These are phyloP conservation scores for Tephrocybe sp. DNA, from an alignment of 768 basidiomycete genomes.

Conservation along the genomic window DNA sequence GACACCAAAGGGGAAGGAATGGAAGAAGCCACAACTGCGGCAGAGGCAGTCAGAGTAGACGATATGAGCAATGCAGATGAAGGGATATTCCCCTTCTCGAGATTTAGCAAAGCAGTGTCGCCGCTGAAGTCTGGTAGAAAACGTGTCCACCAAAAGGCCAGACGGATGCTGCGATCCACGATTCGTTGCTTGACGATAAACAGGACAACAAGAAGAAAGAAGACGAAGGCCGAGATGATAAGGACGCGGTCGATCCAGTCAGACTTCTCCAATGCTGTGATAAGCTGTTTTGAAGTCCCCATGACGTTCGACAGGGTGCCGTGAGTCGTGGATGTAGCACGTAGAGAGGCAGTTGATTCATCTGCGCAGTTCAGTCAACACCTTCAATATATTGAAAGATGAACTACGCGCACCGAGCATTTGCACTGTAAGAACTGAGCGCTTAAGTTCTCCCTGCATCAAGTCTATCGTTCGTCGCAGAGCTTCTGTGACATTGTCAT, in stretches of 20 bases:
- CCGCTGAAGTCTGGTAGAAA: slow-evolving; percentile 59
- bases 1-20: background rate
- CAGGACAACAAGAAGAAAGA: slow-evolving; percentile 82
- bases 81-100: slow-evolving; percentile 32
- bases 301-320: slow-evolving; percentile 73
- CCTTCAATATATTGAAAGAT: background rate
- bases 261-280: slow-evolving; percentile 84
- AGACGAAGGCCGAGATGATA: slow-evolving; percentile 73
- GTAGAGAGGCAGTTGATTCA: slow-evolving; percentile 74
- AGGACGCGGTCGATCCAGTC: slow-evolving; percentile 92
- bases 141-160: slow-evolving; percentile 88
- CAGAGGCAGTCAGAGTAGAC: slow-evolving; percentile 2
- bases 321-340: slow-evolving; percentile 73
- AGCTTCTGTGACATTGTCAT: slow-evolving; percentile 84
- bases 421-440: slow-evolving; percentile 82
- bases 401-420: slow-evolving; percentile 62
- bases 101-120: slow-evolving; percentile 31
- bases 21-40: slow-evolving; percentile 1
- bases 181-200: slow-evolving; percentile 90
- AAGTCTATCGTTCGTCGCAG: slow-evolving; percentile 79
- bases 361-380: slow-evolving; percentile 42
- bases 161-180: slow-evolving; percentile 72
- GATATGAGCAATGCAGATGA: slow-evolving; percentile 10
- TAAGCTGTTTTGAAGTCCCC: slow-evolving; percentile 77
- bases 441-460: slow-evolving; percentile 92